Evolutionary conservation across 2,329 filamentous ascomycete genomes (phyloP), one percentile per base, ranked within the genome.

Genomic region (Fusarium begoniae): DNA sequence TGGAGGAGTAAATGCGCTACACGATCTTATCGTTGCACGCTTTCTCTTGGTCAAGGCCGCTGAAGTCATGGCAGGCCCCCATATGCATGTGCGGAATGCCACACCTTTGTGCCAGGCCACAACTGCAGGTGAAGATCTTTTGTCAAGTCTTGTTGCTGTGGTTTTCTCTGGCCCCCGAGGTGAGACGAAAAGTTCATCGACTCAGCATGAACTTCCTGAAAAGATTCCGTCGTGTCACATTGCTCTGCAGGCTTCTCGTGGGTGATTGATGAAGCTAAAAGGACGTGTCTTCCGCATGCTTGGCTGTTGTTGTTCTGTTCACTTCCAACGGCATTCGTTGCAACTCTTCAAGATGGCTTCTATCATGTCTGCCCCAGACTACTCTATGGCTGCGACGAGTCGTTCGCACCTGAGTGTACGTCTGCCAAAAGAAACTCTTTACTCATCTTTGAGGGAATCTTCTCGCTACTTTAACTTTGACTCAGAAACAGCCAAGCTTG

Each of bases 331-430:
- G 15, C 32, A 24, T 22, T 38, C 54, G 44, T 28, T 37, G 63
- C 18, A 48, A 35, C 26, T 56, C 15, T 30, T 63, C 63, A 75
- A 76, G 24, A 78, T 78, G 77, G 77, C 75, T 43, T 78, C 77
- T 53, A 74, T 76, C n/a, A 77, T 78, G 76, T 76, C 74, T n/a
- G 74, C 75, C 22, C 77, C 77, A 26, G 77, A 78, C 53, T 79
- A 79, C 70, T 79, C 77, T 5, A 77, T 77, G 72, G 75, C 71
- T 57, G 58, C 72, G 63, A 70, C 69, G 15, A 72, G 61, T 58
- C 72, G 65, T 35, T 78, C 75, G 37, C 76, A 69, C 28, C 72
- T 80, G 12, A 79, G 77, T 51, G 72, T 80, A 14, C 73, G 76
- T 30, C 45, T 80, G 5, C 78, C 78, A 12, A 71, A 71, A 17